Evolutionary conservation across 2,329 filamentous ascomycete genomes (phyloP), one percentile per base, ranked within the genome.

Genomic region (Aplosporella prunicola): DNA sequence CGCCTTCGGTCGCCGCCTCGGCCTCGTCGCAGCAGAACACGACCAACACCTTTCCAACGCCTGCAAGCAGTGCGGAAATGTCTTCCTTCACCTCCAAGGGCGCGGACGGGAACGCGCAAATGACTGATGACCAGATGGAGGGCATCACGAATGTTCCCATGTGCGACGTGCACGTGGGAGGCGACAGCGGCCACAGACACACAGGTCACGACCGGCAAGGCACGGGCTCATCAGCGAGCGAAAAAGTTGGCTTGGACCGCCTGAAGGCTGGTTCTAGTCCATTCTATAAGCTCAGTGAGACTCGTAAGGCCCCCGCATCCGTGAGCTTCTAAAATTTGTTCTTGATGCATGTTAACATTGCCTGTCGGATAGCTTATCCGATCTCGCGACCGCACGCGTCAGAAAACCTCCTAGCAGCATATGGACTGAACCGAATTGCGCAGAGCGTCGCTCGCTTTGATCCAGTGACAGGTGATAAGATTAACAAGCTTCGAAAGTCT

Each of bases 401-500:
- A 43, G 62, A 76, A 50, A 71, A 80, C 58, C 60, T 80, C 41
- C 65, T 80, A 43, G 65, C 67, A 35, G 62, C 77, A 40, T 80
- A 77, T 58, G 64, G 67, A 38, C 58, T 80, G 43, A 64, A 69
- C 44, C 55, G 62, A 23, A 63, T 79, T 38, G 71, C 74, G 43
- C 64, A 66, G 46, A 74, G 68, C 37, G 74, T 80, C 44, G 73
- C 71, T 42, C 64, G 76, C 37, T 67, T 62, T 33, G 73, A 80
- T 52, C 72, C 74, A 11, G 55, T 65, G 14, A 78, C 74, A n/a
- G 75, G 75, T 43, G 74, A 78, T 51, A 80, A 80, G 60, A 78
- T 68, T 43, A 69, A 79, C 57, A 72, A 74, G 51, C 62, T 80
- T 27, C 64, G 76, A 25, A 72, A 72, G 47, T 69, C 67, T 22